Evolutionary conservation across 805 yeast species (phyloP).

Genomic region (Cyberlindnera galapagoensis): DNA sequence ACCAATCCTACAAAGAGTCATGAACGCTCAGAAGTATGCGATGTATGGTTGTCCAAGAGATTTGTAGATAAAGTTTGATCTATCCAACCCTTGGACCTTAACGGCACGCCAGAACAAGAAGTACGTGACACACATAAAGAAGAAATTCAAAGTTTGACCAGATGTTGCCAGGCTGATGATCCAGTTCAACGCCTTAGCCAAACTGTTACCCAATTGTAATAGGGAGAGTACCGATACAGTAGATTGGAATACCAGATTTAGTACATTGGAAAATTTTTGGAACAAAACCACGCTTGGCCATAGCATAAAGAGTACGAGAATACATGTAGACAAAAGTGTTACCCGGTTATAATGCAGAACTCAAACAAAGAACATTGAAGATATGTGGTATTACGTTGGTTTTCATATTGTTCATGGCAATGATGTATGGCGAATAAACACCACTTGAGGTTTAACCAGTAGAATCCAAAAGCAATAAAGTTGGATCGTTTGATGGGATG

Average conservation of each 20-base stretch:
- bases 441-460: slow-evolving; percentile 57
- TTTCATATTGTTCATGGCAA: slow-evolving; percentile 48
- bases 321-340: slow-evolving; percentile 54
- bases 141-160: slow-evolving; percentile 56
- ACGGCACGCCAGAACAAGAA: slow-evolving; percentile 58
- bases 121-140: slow-evolving; percentile 51
- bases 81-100: slow-evolving; percentile 40
- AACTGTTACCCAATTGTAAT: slow-evolving; percentile 49
- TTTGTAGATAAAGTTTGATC: slow-evolving; percentile 36
- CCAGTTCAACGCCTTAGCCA: slow-evolving; percentile 66
- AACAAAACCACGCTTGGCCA: slow-evolving; percentile 50
- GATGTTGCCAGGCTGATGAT: slow-evolving; percentile 62
- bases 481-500: slow-evolving; percentile 54
- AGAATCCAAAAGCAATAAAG: slow-evolving; percentile 41
- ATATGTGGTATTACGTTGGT: slow-evolving; percentile 43
- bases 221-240: slow-evolving; percentile 58
- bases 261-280: slow-evolving; percentile 61
- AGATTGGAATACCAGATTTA: slow-evolving; percentile 64
- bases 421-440: slow-evolving; percentile 50
- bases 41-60: slow-evolving; percentile 57
- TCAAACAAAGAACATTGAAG: slow-evolving; percentile 45
- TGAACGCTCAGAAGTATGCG: slow-evolving; percentile 38
- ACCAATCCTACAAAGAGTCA: slow-evolving; percentile 42
- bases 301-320: slow-evolving; percentile 50
- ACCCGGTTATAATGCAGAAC: slow-evolving; percentile 51